A percentile compares a stretch with the other conserved stretches of the same genome.
Evolutionary conservation across 106 monocot species (phyloP).

Genomic region (Platanthera zijinensis): DNA sequence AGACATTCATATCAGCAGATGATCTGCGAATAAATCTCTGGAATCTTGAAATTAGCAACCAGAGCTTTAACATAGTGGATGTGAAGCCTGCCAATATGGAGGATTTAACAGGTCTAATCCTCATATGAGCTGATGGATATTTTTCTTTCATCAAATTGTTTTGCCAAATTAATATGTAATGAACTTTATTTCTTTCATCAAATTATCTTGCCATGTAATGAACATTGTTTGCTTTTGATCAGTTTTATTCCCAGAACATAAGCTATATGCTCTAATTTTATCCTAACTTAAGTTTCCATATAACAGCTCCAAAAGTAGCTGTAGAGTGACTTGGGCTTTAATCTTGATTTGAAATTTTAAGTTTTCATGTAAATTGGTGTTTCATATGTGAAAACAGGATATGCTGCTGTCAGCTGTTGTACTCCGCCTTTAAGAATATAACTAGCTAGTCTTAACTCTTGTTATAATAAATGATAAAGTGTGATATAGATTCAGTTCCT

Average conservation of each 20-base stretch:
- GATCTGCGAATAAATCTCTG: constrained; percentile 79
- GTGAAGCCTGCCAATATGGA: constrained; percentile 86
- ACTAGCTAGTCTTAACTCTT: background rate
- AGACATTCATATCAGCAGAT: constrained; percentile 84
- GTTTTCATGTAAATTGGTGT: background rate
- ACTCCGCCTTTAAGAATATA: background rate
- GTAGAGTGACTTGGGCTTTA: background rate
- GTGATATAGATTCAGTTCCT: background rate
- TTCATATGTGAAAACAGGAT: background rate
- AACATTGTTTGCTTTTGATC: background rate
- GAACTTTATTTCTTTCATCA: background rate
- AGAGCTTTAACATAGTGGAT: constrained; percentile 85
- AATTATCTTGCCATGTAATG: background rate
- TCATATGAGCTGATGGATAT: background rate
- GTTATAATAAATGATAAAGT: background rate
- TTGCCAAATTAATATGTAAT: background rate
- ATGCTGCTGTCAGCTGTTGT: background rate
- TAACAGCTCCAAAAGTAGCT: background rate
- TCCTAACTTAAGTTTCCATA: background rate
- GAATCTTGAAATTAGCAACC: constrained; percentile 84
- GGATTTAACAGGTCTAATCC: constrained; percentile 57
- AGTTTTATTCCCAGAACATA: background rate
- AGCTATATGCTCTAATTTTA: background rate
- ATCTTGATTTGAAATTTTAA: background rate
- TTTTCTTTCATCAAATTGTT: background rate